Base-by-base conservation (phyloP, 2,329 filamentous ascomycete genomes). In the Diplodia intermedia region DNA sequence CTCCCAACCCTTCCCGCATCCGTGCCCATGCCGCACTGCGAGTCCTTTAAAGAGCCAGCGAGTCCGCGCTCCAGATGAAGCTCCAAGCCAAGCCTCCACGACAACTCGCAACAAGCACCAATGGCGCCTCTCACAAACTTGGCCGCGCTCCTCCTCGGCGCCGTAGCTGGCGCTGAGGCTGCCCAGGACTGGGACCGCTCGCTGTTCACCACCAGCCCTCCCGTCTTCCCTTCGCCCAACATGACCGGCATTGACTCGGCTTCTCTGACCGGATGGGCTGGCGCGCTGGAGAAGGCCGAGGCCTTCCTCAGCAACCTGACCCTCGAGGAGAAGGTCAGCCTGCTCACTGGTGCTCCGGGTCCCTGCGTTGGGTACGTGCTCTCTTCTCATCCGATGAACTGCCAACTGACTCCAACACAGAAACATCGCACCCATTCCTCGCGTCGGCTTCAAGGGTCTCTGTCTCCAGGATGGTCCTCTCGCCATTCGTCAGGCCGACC, bases 401-500 rank as follows among this genome's bases (percentile, higher is more conserved):
- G 12, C 8, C 23, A 33, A 20, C 66, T 68, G n/a, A 68, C 60
- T 11, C 7, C 4, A 18, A 2, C 15, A 3, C 29, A 68, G 66
- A 6, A 78, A 78, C 69, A 77, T 79, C 31, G 74, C 74, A 38
- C 74, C 75, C 36, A 78, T 82, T 23, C 69, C 73, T 14, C 72
- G 79, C 8, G 73, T 82, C 12, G 77, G 78, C 31, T 81, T 80
- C 71, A 75, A 71, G 14, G 79, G 79, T 15, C 72, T 82, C 4
- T 82, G 80, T 65, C 71, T 82, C 2, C 76, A 79, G 20, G 80
- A 82, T 69, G 80, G 76, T 8, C 75, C 77, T 38, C 73, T 77
- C 55, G 79, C 78, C n/a, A 72, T 67, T 33, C 54, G 68, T 3
- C 65, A 60, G 54, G 49, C 63, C 12, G 71, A 73, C 15, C 66